phyloP scores from a whole-genome alignment of 208 protist species.

The Naegleria fowleri region DNA sequence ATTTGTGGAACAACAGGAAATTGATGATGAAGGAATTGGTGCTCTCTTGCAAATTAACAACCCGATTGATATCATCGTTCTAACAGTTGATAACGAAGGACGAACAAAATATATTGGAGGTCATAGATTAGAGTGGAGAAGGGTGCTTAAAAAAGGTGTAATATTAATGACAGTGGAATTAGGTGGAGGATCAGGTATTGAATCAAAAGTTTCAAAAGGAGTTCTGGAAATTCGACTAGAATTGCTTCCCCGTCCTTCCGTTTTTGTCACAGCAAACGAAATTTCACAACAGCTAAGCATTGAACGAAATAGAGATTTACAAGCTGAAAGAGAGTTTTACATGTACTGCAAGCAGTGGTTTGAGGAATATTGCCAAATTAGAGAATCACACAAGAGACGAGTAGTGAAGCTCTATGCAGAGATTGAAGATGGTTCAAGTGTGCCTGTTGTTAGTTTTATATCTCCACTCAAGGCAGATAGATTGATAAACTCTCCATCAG shows the following conservation, averaged over 20 bases:
- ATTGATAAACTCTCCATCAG: slow-evolving; percentile 65
- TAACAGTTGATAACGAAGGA: slow-evolving; percentile 56
- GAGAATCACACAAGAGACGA: slow-evolving; percentile 59
- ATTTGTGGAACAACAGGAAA: slow-evolving; percentile 26
- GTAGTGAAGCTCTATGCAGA: slow-evolving; percentile 77
- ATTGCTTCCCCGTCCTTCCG: slow-evolving; percentile 52
- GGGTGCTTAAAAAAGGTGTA: slow-evolving; percentile 69
- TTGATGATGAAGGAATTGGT: slow-evolving; percentile 13
- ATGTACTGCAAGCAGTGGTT: slow-evolving; percentile 81
- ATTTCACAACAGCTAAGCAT: slow-evolving; percentile 62
- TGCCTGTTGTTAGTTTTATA: slow-evolving; percentile 74
- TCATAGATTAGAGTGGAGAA: slow-evolving; percentile 80
- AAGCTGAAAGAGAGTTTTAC: slow-evolving; percentile 81
- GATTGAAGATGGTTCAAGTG: slow-evolving; percentile 56
- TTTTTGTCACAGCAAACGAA: slow-evolving; percentile 65
- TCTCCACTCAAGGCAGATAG: slow-evolving; percentile 61
- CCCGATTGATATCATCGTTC: slow-evolving; percentile 71
- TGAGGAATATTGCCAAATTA: slow-evolving; percentile 64
- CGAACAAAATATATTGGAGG: slow-evolving; percentile 66
- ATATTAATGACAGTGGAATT: slow-evolving; percentile 77
- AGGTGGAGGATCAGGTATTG: slow-evolving; percentile 62
- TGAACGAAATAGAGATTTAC: slow-evolving; percentile 65
- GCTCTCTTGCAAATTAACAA: slow-evolving; percentile 67
- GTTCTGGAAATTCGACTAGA: slow-evolving; percentile 80
- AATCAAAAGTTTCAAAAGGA: slow-evolving; percentile 61